Conservation (phyloP, 495 filamentous ascomycete genomes). For the Bathelium albidoporum region DNA sequence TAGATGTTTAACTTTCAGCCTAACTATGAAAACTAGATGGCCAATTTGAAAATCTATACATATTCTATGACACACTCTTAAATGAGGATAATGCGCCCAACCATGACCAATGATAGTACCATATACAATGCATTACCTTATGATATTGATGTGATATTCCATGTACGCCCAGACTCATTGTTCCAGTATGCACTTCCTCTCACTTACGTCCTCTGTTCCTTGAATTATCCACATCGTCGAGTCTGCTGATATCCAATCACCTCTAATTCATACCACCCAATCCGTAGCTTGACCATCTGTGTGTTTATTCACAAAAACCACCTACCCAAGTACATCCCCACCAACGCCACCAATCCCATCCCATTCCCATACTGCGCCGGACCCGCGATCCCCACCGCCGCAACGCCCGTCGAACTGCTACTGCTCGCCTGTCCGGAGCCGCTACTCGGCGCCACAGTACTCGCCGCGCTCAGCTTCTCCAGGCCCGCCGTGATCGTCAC, state of each 20-base stretch:
- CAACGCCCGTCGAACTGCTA: slow-evolving; percentile 1
- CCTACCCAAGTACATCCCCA: slow-evolving; percentile 2
- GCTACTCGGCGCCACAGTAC: neutral
- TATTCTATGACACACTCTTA: too few species aligned
- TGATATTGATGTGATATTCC: too few species aligned
- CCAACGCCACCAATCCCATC: neutral
- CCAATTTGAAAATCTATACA: too few species aligned
- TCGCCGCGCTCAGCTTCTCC: slow-evolving; percentile 2
- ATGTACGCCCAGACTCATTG: too few species aligned
- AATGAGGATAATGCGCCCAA: too few species aligned
- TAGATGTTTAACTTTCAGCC: too few species aligned
- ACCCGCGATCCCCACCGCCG: neutral
- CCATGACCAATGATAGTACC: too few species aligned
- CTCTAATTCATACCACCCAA: neutral
- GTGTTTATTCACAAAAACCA: neutral
- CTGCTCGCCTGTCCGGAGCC: neutral
- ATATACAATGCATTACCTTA: too few species aligned
- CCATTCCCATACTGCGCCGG: slow-evolving; percentile 1
- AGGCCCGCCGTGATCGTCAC: neutral
- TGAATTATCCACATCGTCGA: neutral
- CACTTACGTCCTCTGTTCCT: too few species aligned
- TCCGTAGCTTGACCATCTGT: neutral
- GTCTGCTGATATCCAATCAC: neutral
- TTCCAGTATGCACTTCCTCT: too few species aligned
- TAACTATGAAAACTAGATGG: too few species aligned